A percentile compares a stretch with the other conserved stretches of the same genome.
These are phyloP conservation scores for Botryobasidium botryosum DNA, from an alignment of 768 basidiomycete species.

Conservation along the genomic window DNA sequence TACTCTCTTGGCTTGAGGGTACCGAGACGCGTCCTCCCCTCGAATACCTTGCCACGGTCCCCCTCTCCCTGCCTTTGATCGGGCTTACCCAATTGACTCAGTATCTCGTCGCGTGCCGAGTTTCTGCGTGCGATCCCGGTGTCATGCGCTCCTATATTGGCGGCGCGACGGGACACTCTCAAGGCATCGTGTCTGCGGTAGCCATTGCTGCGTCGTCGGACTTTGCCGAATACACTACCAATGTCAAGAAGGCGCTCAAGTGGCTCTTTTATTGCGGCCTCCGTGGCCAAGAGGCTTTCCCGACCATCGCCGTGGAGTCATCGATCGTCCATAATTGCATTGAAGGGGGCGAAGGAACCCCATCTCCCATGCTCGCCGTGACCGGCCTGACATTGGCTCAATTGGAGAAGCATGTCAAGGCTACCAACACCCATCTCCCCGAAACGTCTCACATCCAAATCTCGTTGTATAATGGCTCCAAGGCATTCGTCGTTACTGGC, in stretches of 20 bases:
- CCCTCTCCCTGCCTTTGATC: constrained; percentile 88
- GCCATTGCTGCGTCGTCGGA: constrained; percentile 65
- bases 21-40: constrained; percentile 51
- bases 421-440: constrained; percentile 77
- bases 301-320: constrained; percentile 77
- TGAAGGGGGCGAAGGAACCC: constrained; percentile 84
- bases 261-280: constrained; percentile 92
- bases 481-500: constrained; percentile 84
- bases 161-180: constrained; percentile 93
- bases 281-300: constrained; percentile 89
- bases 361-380: constrained; percentile 86
- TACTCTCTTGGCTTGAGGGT: constrained; percentile 70
- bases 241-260: constrained; percentile 67
- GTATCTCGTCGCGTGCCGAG: constrained; percentile 67
- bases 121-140: constrained; percentile 58
- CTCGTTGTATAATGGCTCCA: constrained; percentile 86
- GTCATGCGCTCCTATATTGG: constrained; percentile 58
- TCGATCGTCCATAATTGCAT: constrained; percentile 71
- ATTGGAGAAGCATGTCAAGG: constrained; percentile 62
- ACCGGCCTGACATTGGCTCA: constrained; percentile 62
- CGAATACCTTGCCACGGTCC: constrained; percentile 81
- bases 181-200: constrained; percentile 91
- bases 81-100: constrained; percentile 92
- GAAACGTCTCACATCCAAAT: constrained; percentile 61
- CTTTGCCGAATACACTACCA: constrained; percentile 54